A percentile compares a stretch with the other conserved stretches of the same genome.
These are phyloP conservation scores for Tetrahymena borealis DNA, from an alignment of 73 alveolate genomes.

Conservation along the genomic window DNA sequence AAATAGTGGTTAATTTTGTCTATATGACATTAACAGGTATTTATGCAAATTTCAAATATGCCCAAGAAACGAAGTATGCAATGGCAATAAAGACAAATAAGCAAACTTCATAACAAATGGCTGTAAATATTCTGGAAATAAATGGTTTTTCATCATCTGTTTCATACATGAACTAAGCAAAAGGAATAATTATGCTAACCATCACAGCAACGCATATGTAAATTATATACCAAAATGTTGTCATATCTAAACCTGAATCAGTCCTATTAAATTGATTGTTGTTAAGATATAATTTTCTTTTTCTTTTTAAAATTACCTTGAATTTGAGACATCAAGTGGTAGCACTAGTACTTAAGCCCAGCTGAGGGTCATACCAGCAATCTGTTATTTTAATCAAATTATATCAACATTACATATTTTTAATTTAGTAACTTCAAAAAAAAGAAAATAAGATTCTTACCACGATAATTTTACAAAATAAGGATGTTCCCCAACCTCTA, in stretches of 20 bases:
- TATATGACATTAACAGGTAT: slow-evolving; percentile 49
- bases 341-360: slow-evolving; percentile 70
- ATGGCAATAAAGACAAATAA: slow-evolving; percentile 41
- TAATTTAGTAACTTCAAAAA: neutral
- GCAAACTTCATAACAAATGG: slow-evolving; percentile 44
- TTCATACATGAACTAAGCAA: slow-evolving; percentile 72
- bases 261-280: slow-evolving; percentile 11
- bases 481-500: slow-evolving; percentile 39
- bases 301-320: slow-evolving; percentile 14
- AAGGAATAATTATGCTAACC: slow-evolving; percentile 64
- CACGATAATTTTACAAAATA: slow-evolving; percentile 36
- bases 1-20: neutral
- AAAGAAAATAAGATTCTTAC: neutral
- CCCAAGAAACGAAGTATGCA: slow-evolving; percentile 53
- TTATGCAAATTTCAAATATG: slow-evolving; percentile 43
- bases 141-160: slow-evolving; percentile 76
- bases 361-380: slow-evolving; percentile 53
- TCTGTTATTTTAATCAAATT: neutral
- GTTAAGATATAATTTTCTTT: neutral
- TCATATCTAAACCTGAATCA: slow-evolving; percentile 71
- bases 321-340: slow-evolving; percentile 81
- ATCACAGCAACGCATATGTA: slow-evolving; percentile 56
- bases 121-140: slow-evolving; percentile 48
- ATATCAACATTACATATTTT: too few species aligned
- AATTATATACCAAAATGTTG: slow-evolving; percentile 73